phyloP scores from a whole-genome alignment of 768 basidiomycete species.

The Tricholoma matsutake region DNA sequence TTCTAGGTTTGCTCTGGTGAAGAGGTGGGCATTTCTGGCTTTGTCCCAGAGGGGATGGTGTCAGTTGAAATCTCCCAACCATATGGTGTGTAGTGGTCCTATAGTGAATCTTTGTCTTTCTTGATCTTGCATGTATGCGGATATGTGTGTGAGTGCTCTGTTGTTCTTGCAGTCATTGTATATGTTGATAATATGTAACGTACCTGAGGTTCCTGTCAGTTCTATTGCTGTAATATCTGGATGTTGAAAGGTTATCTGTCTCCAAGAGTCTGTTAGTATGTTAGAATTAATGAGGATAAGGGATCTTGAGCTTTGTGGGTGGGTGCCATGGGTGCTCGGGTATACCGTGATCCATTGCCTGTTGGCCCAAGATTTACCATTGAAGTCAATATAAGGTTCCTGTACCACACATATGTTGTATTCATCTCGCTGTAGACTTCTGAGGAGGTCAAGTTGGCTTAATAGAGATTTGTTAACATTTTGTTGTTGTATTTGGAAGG shows the following conservation, averaged over 20 bases:
- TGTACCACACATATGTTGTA: no score
- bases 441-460: no score
- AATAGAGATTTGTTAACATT: not conserved
- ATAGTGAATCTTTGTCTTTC: constrained; percentile 2
- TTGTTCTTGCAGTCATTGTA: constrained; percentile 30
- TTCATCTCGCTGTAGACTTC: no score
- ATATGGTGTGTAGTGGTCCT: not conserved
- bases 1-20: no score
- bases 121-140: constrained; percentile 14
- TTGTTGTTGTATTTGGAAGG: not conserved
- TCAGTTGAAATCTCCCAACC: no score
- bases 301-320: constrained; percentile 4
- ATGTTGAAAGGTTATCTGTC: not conserved
- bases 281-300: not conserved
- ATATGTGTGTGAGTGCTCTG: constrained; percentile 6
- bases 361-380: not conserved
- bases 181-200: constrained; percentile 34
- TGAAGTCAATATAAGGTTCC: no score
- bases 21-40: no score
- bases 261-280: not conserved
- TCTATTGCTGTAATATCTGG: constrained; percentile 21
- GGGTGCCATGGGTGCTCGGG: constrained; percentile 5
- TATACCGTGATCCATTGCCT: not conserved
- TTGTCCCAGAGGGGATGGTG: constrained; percentile 23
- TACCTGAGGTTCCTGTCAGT: constrained; percentile 5